Percentiles rank a stretch among this genome's conserved stretches.
These are phyloP conservation scores for Blakeslea trispora DNA, from an alignment of 371 early-diverging fungal genomes.

Conservation along the genomic window DNA sequence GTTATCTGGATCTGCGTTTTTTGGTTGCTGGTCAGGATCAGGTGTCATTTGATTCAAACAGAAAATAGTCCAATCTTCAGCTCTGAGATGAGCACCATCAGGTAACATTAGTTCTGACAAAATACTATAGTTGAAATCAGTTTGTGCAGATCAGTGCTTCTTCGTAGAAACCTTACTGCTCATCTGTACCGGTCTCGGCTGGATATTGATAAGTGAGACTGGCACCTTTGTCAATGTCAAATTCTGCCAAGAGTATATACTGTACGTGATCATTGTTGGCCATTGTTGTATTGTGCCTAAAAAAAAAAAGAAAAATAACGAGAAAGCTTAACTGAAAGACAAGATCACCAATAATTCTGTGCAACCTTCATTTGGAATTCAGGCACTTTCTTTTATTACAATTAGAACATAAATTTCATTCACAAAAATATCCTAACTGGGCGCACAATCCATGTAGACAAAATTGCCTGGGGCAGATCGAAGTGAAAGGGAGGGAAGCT, in stretches of 20 bases:
- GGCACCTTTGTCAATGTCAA: slow-evolving; percentile 92
- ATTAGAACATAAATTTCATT: no score
- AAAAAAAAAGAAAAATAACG: no score
- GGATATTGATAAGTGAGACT: slow-evolving; percentile 87
- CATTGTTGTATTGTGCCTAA: background rate
- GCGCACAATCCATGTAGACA: no score
- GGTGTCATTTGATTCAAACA: slow-evolving; percentile 79
- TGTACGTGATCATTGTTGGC: slow-evolving; percentile 61
- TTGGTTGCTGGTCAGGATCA: slow-evolving; percentile 42
- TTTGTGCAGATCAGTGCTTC: background rate
- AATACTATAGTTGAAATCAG: slow-evolving; percentile 47
- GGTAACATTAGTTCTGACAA: slow-evolving; percentile 95
- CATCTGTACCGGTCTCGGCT: slow-evolving; percentile 78
- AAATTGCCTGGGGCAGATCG: no score
- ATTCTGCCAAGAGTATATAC: slow-evolving; percentile 88
- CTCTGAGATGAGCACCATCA: slow-evolving; percentile 90
- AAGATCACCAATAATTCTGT: no score
- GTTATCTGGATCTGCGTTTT: slow-evolving; percentile 35
- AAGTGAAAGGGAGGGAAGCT: no score
- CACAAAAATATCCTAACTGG: no score
- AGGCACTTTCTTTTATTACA: no score
- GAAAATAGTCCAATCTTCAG: slow-evolving; percentile 95
- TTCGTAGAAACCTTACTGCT: slow-evolving; percentile 61
- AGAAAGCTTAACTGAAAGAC: no score
- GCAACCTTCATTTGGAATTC: no score